Conservation (phyloP, 768 basidiomycete genomes). For the Tulasnella sp. region DNA sequence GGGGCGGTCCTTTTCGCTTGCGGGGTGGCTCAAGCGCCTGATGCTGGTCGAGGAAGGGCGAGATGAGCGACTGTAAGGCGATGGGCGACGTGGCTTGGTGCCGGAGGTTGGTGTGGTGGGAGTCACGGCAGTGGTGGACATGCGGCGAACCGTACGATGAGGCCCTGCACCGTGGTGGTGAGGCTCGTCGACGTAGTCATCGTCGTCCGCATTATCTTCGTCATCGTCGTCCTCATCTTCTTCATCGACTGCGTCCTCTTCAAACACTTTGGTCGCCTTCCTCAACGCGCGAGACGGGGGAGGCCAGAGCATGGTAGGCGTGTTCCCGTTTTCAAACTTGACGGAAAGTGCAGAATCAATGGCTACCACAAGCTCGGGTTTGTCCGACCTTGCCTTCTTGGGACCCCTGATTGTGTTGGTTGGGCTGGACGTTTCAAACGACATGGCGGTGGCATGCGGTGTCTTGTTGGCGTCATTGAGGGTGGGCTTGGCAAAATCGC, state of each 20-base stretch:
- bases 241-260: background rate
- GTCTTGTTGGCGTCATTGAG: slow-evolving; percentile 4
- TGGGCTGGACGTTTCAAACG: background rate
- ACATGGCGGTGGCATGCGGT: background rate
- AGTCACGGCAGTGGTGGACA: background rate
- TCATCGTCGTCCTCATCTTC: slow-evolving; percentile 7
- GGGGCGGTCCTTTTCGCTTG: background rate
- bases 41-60: slow-evolving; percentile 4
- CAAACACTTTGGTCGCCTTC: background rate
- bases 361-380: background rate
- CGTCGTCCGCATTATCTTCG: slow-evolving; percentile 18
- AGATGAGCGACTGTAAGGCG: slow-evolving; percentile 14
- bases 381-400: background rate
- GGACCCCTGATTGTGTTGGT: background rate
- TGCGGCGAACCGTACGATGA: background rate
- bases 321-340: background rate
- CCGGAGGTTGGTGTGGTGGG: slow-evolving; percentile 7
- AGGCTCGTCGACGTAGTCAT: slow-evolving; percentile 6
- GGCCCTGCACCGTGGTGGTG: background rate
- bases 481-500: background rate
- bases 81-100: slow-evolving; percentile 14
- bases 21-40: background rate
- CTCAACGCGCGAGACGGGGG: background rate
- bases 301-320: background rate
- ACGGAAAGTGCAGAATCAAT: background rate